Evolutionary conservation across 2,329 filamentous ascomycete species (phyloP).

Genomic region (Beauveria scarabaeidicola): DNA sequence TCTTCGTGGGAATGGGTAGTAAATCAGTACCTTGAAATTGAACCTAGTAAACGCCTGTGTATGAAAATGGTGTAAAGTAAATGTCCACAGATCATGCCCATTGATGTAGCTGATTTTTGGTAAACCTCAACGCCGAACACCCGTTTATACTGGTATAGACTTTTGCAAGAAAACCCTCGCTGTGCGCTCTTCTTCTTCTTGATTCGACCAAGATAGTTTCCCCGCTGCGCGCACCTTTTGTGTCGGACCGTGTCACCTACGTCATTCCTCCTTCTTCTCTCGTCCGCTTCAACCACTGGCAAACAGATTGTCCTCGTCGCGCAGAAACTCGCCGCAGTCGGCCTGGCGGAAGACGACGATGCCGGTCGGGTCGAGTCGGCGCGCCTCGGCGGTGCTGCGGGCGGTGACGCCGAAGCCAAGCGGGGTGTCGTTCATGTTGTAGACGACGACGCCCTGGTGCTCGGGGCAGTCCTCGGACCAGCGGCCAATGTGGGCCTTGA

Average conservation of each 20-base stretch:
- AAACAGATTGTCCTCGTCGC: constrained; percentile 66
- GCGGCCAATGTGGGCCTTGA: constrained; percentile 62
- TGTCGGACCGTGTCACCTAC: neutral
- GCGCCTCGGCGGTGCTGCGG: constrained; percentile 74
- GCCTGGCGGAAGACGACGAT: constrained; percentile 86
- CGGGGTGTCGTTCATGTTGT: constrained; percentile 89
- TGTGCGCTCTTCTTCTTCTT: neutral
- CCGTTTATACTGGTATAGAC: constrained; percentile 4
- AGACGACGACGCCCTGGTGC: constrained; percentile 84
- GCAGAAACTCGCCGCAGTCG: constrained; percentile 88
- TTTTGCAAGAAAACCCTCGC: neutral
- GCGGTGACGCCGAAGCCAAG: constrained; percentile 88
- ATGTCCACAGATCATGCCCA: constrained; percentile 3
- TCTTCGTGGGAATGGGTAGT: neutral
- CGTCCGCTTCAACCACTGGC: constrained; percentile 35
- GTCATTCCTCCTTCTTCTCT: neutral
- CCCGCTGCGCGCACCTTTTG: neutral
- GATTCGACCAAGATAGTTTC: neutral
- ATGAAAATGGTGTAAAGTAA: constrained; percentile 5
- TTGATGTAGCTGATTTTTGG: constrained; percentile 4
- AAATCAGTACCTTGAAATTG: neutral
- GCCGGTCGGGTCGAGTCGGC: constrained; percentile 80
- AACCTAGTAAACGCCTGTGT: constrained; percentile 3
- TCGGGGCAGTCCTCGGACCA: constrained; percentile 90
- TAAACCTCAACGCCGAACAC: constrained; percentile 6